Evolutionary conservation across 805 yeast species (phyloP).

Genomic region (Saccharomycopsis malanga): DNA sequence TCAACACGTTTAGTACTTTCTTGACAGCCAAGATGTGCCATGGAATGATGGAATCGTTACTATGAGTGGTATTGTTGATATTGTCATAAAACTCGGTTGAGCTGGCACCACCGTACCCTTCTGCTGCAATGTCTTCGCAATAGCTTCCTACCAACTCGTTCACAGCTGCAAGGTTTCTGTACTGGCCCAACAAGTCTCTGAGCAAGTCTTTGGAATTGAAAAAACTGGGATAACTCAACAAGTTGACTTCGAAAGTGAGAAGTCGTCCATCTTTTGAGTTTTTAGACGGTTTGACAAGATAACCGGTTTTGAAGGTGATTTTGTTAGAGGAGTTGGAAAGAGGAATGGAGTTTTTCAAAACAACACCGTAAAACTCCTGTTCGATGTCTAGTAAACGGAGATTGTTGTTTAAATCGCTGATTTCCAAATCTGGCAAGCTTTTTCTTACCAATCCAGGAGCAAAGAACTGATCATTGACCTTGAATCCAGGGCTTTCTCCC

Average conservation of each 20-base stretch:
- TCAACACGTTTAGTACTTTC: constrained; percentile 49
- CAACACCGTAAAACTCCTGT: constrained; percentile 47
- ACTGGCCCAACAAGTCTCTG: constrained; percentile 51
- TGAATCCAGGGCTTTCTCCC: constrained; percentile 13
- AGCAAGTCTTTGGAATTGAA: constrained; percentile 50
- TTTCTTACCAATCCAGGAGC: constrained; percentile 9
- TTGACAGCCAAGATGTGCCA: constrained; percentile 70
- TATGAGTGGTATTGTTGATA: background rate
- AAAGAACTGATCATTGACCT: background rate
- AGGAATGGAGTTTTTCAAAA: constrained; percentile 56
- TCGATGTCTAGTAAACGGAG: constrained; percentile 41
- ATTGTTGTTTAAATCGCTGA: constrained; percentile 23
- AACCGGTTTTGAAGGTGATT: constrained; percentile 66
- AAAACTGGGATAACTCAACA: constrained; percentile 67
- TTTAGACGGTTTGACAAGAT: constrained; percentile 40
- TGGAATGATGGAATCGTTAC: constrained; percentile 43
- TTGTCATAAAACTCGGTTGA: background rate
- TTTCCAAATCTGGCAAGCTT: constrained; percentile 20
- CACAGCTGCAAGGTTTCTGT: constrained; percentile 45
- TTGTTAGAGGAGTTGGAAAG: constrained; percentile 65
- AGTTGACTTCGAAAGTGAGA: constrained; percentile 51
- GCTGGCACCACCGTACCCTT: constrained; percentile 6
- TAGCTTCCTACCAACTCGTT: constrained; percentile 30
- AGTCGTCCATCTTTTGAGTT: constrained; percentile 27
- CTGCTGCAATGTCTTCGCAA: constrained; percentile 27